Percentiles rank a stretch among this genome's conserved stretches.
These are phyloP conservation scores for Pichia paraexigua DNA, from an alignment of 805 yeast genomes.

Conservation along the genomic window DNA sequence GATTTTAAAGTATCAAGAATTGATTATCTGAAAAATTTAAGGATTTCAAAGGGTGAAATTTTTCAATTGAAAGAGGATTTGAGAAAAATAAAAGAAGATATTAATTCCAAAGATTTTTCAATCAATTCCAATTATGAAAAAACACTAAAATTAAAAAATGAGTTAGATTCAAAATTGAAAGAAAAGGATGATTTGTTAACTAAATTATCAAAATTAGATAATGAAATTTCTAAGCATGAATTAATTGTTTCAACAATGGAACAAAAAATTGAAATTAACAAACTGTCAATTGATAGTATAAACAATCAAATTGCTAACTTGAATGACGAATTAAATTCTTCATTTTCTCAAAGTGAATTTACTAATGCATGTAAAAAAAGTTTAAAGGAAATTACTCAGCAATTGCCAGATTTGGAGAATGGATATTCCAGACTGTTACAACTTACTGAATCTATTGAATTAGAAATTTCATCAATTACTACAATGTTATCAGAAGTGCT, in stretches of 20 bases:
- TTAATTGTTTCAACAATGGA: conserved; percentile 35
- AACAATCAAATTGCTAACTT: conserved; percentile 36
- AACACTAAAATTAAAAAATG: conserved; percentile 28
- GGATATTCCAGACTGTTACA: conserved; percentile 35
- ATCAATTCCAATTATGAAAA: conserved; percentile 44
- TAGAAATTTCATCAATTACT: conserved; percentile 37
- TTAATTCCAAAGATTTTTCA: conserved; percentile 40
- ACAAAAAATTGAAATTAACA: conserved; percentile 30
- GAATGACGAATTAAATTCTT: conserved; percentile 41
- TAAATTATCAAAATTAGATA: conserved; percentile 34
- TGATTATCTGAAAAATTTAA: conserved; percentile 55
- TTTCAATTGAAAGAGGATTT: conserved; percentile 34
- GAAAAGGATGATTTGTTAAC: conserved; percentile 37
- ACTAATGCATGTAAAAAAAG: conserved; percentile 39
- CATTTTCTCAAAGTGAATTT: conserved; percentile 44
- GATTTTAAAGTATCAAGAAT: conserved; percentile 62
- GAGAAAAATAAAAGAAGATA: conserved; percentile 28
- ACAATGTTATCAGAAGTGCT: conserved; percentile 45
- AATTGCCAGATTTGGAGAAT: conserved; percentile 33
- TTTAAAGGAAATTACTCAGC: conserved; percentile 29
- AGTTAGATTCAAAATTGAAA: conserved; percentile 36
- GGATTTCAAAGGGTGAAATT: conserved; percentile 43
- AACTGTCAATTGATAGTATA: conserved; percentile 28
- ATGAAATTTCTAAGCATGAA: conserved; percentile 34
- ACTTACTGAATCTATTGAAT: conserved; percentile 37